Evolutionary conservation across 192 early-diverging fungal genomes (phyloP), one percentile per base, ranked within the genome.

Genomic region (Coemansia sp.): DNA sequence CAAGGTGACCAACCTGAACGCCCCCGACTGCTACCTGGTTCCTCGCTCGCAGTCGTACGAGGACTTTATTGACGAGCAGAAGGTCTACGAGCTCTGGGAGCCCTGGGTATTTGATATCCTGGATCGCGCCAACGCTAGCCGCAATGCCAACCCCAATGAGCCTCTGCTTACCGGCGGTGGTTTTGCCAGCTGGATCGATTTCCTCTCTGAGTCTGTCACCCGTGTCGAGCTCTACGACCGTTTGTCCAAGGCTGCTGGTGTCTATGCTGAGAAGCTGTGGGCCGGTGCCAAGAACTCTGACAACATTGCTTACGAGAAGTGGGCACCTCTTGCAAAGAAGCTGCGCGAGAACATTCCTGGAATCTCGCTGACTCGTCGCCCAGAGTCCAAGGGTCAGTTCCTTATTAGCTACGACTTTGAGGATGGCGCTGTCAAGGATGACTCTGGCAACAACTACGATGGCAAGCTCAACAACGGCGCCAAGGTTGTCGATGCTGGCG

Each of bases 241-340:
- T 11, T 57, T 83, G 36, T 73, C 75, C 63, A 67, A 64, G 62
- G 69, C 76, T 0, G 73, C 70, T 22, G 81, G 69, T 42, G 73
- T 69, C 36, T 64, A 75, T 52, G 66, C 76, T 48, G 72, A 83
- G 64, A 83, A 78, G 59, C 54, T 83, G 48, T 83, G 81, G 81
- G 50, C 75, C 2, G 81, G 81, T 6, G 42, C 67, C 51, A 76
- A 75, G 62, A 78, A 69, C 65, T 54, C 69, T 2, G 68, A 74
- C 60, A 56, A 38, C n/a, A 48, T 70, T 52, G 57, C 74, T 25
- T 83, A 72, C 28, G 72, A 68, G 56, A 56, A 69, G 66, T 83
- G 68, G 69, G 73, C 64, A 48, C 76, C 70, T 29, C 64, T 62
- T 50, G 73, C 67, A 56, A 83, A 78, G 81, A 83, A 83, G 58